phyloP scores from a whole-genome alignment of 1,139 yeast species.

The Geotrichum restrictum region DNA sequence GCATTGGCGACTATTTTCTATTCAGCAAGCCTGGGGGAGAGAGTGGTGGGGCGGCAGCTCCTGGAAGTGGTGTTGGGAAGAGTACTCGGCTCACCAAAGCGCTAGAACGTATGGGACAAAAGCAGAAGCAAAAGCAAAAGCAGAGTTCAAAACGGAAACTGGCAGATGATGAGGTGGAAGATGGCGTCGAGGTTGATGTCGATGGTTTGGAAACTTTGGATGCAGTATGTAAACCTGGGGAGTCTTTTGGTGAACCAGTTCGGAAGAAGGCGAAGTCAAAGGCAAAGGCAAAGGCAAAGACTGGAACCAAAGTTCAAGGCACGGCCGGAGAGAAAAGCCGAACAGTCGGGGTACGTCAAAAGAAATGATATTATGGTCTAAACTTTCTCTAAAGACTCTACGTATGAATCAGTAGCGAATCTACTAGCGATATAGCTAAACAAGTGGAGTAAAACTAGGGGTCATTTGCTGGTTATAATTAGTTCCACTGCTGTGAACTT shows the following conservation, averaged over 20 bases:
- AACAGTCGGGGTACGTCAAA: not conserved
- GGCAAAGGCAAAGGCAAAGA: not conserved
- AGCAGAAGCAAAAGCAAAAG: conserved; percentile 6
- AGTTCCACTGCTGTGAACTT: not conserved
- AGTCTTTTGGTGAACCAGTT: not conserved
- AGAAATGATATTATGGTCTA: too few species aligned
- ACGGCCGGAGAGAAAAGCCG: not conserved
- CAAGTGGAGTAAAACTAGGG: not conserved
- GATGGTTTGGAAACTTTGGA: too few species aligned
- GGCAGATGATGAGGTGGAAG: not conserved
- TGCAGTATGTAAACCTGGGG: too few species aligned
- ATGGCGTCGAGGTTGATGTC: too few species aligned
- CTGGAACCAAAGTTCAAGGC: not conserved
- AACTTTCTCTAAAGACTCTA: too few species aligned
- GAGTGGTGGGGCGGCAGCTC: not conserved
- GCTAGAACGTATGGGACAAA: conserved; percentile 6
- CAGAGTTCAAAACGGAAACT: not conserved
- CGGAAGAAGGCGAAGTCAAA: not conserved
- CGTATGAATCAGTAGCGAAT: too few species aligned
- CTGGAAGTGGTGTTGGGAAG: conserved; percentile 1
- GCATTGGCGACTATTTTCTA: conserved; percentile 7
- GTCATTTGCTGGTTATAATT: not conserved
- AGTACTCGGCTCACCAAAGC: conserved; percentile 11
- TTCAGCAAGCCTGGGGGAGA: not conserved
- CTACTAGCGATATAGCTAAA: not conserved